A percentile compares a stretch with the other conserved stretches of the same genome.
Evolutionary conservation across 352 stramenopile genomes (phyloP).

Genomic region (Ophiocytium majus): DNA sequence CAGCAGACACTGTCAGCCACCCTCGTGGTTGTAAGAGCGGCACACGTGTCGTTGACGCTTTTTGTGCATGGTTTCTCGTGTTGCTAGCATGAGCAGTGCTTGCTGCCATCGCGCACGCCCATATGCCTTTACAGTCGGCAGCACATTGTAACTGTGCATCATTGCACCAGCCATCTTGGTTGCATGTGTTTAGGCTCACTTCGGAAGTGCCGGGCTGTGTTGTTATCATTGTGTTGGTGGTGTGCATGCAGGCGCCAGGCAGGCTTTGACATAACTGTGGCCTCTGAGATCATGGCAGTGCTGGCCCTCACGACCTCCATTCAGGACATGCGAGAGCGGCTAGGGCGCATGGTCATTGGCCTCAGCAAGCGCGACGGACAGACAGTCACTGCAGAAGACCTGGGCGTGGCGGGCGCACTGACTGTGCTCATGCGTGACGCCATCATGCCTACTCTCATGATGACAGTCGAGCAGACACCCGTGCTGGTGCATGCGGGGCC

Average conservation of each 20-base stretch:
- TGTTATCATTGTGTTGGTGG: conserved; percentile 2
- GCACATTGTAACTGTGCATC: too few relatives aligned
- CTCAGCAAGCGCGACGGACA: conserved; percentile 67
- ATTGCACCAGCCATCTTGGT: too few relatives aligned
- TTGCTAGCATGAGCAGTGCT: too few relatives aligned
- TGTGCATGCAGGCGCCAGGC: conserved; percentile 59
- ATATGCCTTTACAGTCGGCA: too few relatives aligned
- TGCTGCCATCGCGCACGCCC: too few relatives aligned
- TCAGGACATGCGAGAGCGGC: conserved; percentile 84
- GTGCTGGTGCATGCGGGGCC: conserved; percentile 95
- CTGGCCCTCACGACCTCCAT: conserved; percentile 89
- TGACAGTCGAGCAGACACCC: conserved; percentile 89
- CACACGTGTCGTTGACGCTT: too few relatives aligned
- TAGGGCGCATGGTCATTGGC: conserved; percentile 88
- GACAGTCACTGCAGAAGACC: conserved; percentile 91
- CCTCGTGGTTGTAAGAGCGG: too few relatives aligned
- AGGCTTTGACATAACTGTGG: conserved; percentile 89
- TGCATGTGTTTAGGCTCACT: too few relatives aligned
- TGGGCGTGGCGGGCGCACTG: conserved; percentile 90
- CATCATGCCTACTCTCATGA: conserved; percentile 94
- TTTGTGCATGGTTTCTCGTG: too few relatives aligned
- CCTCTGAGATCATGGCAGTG: conserved; percentile 97
- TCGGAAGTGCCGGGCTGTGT: too few relatives aligned
- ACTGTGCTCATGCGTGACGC: conserved; percentile 90
- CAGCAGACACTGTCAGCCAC: too few relatives aligned